Percentiles rank a stretch among this genome's conserved stretches.
phyloP scores from a whole-genome alignment of 164 flowering plant species.

The Sextonia rubra region DNA sequence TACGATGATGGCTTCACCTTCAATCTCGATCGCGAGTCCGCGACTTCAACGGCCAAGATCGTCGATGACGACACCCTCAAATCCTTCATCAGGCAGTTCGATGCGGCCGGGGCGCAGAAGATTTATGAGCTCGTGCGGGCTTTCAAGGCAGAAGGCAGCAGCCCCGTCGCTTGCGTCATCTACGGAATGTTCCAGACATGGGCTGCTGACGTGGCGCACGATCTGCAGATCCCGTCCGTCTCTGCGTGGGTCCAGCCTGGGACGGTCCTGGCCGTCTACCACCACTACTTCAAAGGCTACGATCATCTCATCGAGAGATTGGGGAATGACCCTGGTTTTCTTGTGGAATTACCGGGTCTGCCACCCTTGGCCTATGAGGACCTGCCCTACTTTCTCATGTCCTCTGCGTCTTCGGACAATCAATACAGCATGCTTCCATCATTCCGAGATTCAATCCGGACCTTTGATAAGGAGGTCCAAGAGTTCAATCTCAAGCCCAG shows the following conservation, averaged over 20 bases:
- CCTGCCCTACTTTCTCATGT: conserved; percentile 32
- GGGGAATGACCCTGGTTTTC: conserved; percentile 4
- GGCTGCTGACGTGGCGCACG: conserved; percentile 33
- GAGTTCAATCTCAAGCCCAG: conserved; percentile 11
- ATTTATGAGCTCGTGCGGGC: conserved; percentile 10
- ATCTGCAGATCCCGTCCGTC: conserved; percentile 21
- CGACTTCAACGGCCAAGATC: not conserved
- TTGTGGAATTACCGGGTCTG: conserved; percentile 27
- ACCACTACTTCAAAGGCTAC: conserved; percentile 25
- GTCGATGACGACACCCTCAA: not conserved
- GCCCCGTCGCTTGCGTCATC: conserved; percentile 24
- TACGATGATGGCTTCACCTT: not conserved
- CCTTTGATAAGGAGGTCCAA: conserved; percentile 15
- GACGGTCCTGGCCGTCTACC: conserved; percentile 24
- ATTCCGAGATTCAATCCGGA: conserved; percentile 24
- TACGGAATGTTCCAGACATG: conserved; percentile 32
- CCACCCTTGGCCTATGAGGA: conserved; percentile 24
- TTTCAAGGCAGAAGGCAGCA: conserved; percentile 1
- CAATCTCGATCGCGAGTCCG: not conserved
- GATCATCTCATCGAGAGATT: conserved; percentile 6
- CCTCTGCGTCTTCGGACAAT: no score
- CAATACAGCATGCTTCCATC: not conserved
- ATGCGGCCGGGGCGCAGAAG: conserved; percentile 12
- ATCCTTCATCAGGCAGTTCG: conserved; percentile 9
- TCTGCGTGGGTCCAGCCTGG: conserved; percentile 38